These are phyloP conservation scores for Venturia pyrina DNA, from an alignment of 2,329 filamentous ascomycete genomes.

Conservation along the genomic window DNA sequence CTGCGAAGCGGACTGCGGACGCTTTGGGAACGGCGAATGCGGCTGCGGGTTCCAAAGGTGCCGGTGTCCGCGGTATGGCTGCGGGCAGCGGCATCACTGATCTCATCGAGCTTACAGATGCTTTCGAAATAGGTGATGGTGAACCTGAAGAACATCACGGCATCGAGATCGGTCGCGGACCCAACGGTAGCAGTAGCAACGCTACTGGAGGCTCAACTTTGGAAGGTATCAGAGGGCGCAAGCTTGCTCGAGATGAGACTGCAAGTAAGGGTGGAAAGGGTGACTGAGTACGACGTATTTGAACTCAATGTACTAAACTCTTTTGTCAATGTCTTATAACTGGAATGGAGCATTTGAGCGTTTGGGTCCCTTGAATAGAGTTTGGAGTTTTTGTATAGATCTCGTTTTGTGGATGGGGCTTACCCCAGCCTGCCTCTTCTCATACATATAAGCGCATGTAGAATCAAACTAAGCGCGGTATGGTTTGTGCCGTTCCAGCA, in stretches of 20 bases:
- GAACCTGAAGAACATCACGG: constrained; percentile 17
- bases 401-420: not conserved
- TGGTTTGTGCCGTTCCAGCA: not conserved
- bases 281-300: not conserved
- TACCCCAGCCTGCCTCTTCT: not conserved
- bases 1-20: constrained; percentile 52
- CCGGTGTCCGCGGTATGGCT: constrained; percentile 13
- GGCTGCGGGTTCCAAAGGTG: constrained; percentile 14
- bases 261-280: constrained; percentile 6
- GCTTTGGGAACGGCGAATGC: constrained; percentile 21
- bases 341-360: constrained; percentile 4
- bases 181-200: not conserved
- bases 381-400: not conserved
- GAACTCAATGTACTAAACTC: not conserved
- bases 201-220: not conserved
- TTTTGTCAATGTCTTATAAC: not conserved
- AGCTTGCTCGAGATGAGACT: not conserved
- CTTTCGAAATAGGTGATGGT: constrained; percentile 32
- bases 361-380: not conserved
- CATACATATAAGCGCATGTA: not conserved
- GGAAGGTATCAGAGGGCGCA: constrained; percentile 9
- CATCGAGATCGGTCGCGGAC: not conserved
- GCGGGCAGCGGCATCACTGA: constrained; percentile 45
- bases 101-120: constrained; percentile 62
- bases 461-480: not conserved